Evolutionary conservation across 352 stramenopile genomes (phyloP).

Genomic region (Pythium grandisporangium): DNA sequence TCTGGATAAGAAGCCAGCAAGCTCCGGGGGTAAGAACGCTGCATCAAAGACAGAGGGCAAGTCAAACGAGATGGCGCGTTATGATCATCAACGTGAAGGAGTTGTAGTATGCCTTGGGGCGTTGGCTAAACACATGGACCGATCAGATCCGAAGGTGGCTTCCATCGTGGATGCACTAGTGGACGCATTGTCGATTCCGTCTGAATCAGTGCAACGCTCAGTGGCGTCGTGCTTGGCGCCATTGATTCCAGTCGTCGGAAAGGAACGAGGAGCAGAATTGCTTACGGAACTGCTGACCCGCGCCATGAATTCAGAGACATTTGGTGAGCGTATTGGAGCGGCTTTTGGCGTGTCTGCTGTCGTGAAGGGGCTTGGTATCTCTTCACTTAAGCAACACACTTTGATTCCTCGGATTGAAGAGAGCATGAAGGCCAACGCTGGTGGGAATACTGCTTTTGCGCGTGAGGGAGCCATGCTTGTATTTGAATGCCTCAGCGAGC

Average conservation of each 20-base stretch:
- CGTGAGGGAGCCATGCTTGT: conserved; percentile 94
- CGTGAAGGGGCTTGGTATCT: conserved; percentile 99
- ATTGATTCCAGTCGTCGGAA: conserved; percentile 79
- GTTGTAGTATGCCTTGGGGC: conserved; percentile 87
- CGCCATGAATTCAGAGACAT: conserved; percentile 70
- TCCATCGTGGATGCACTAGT: conserved; percentile 83
- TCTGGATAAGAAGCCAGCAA: conserved; percentile 55
- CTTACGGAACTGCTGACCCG: conserved; percentile 65
- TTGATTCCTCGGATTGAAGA: conserved; percentile 92
- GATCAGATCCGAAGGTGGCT: conserved; percentile 82
- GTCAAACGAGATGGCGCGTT: conserved; percentile 31
- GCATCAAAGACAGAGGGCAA: conserved; percentile 25
- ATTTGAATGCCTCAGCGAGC: conserved; percentile 95
- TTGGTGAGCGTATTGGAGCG: conserved; percentile 88
- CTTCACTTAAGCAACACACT: conserved; percentile 95
- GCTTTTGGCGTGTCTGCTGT: conserved; percentile 97
- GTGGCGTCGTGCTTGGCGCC: conserved; percentile 87
- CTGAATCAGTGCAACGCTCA: conserved; percentile 89
- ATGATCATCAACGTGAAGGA: conserved; percentile 86
- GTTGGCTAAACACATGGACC: conserved; percentile 86
- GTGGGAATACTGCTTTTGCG: conserved; percentile 63
- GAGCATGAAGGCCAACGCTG: conserved; percentile 65
- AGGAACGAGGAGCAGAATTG: conserved; percentile 64
- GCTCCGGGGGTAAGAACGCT: conserved; percentile 17
- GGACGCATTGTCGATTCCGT: conserved; percentile 86